These are phyloP conservation scores for Dipteronia sinensis DNA, from an alignment of 345 rosid species.

Conservation along the genomic window DNA sequence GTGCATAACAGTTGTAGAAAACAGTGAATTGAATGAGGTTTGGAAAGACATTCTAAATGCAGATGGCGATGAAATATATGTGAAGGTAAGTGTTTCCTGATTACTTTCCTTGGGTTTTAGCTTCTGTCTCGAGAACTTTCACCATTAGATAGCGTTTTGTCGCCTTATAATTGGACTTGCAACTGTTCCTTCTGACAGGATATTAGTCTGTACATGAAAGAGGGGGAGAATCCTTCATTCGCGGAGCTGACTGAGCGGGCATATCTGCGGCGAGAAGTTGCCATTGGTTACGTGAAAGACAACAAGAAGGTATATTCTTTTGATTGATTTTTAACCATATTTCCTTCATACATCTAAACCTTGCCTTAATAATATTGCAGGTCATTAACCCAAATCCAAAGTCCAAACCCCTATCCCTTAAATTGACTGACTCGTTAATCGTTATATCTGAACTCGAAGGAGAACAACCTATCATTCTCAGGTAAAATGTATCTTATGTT, in stretches of 20 bases:
- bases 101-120: not conserved
- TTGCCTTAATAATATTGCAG: slow-evolving; percentile 39
- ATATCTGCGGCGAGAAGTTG: slow-evolving; percentile 73
- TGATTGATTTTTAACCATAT: not conserved
- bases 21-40: slow-evolving; percentile 82
- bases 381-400: slow-evolving; percentile 78
- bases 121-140: not conserved
- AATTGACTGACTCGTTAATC: slow-evolving; percentile 63
- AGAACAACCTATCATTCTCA: slow-evolving; percentile 49
- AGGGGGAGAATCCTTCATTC: slow-evolving; percentile 87
- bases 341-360: slow-evolving; percentile 12
- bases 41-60: slow-evolving; percentile 94
- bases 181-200: slow-evolving; percentile 48
- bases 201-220: slow-evolving; percentile 71
- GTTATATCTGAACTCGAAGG: slow-evolving; percentile 96
- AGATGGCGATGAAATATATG: slow-evolving; percentile 95
- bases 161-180: not conserved
- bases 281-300: slow-evolving; percentile 82
- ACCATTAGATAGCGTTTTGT: not conserved
- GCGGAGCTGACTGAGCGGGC: slow-evolving; percentile 81
- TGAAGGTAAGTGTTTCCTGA: slow-evolving; percentile 53
- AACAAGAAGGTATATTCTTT: slow-evolving; percentile 52
- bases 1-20: slow-evolving; percentile 65
- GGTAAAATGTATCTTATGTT: not conserved
- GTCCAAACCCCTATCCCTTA: slow-evolving; percentile 58